Base-by-base conservation (phyloP, 805 yeast species). In the Ogataea paraovalis region DNA sequence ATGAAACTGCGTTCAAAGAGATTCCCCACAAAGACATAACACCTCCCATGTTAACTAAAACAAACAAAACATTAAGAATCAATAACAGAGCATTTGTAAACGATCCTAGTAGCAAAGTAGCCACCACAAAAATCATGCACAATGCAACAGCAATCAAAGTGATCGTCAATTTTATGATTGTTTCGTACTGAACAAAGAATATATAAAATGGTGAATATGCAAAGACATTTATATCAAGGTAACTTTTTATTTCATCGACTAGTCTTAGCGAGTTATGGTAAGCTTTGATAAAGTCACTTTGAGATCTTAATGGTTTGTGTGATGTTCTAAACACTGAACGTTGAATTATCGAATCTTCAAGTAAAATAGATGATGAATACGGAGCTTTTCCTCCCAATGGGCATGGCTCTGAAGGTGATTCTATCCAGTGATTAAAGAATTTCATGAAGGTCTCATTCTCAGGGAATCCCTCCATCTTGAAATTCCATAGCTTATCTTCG, bases 361-460 rank as follows among this genome's bases (percentile, higher is more conserved):
- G 67, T 1, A 74, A 67, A 10, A 88, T 69, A 0, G 90, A 72
- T 4, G 72, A 66, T 1, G 86, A 74, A 61, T 92, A 92, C 0
- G 97, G 96, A 0, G 97, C 97, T 59, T 87, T 86, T 2, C 99
- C 99, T 3, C 96, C 98, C 23, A 92, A 69, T 1, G 98, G 97
- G 65, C 99, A 92, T 2, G 92, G 88, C 58, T 87, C 94, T 48
- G 96, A 86, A 2, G 81, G 82, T 1, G 88, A 69, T 36, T 80
- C 73, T 22, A 92, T 87, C 99, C 99, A 92, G 38, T 85, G 79
- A 20, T 78, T 65, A 61, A 90, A 84, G 56, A 74, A 88, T 40
- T 70, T 71, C 80, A 86, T 78, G 59, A 92, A 92, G 0, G 72
- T 71, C 12, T 74, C 76, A 33, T 80, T 81, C 57, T 79, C 80